A percentile compares a stretch with the other conserved stretches of the same genome.
Evolutionary conservation across 1,139 yeast species (phyloP).

Genomic region (Debaryomyces robertsiae): DNA sequence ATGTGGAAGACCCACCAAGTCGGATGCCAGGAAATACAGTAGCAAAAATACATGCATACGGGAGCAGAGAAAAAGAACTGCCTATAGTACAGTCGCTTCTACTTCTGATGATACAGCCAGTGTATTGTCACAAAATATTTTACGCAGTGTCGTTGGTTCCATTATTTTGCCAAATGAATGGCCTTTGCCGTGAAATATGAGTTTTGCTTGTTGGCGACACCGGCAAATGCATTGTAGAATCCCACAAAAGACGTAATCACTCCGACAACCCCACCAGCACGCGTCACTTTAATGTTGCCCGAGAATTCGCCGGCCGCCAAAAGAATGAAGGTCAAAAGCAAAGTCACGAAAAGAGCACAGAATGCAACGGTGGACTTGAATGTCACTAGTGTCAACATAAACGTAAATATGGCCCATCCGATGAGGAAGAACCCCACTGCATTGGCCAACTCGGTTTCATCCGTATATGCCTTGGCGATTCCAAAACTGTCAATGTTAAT

Average conservation of each 20-base stretch:
- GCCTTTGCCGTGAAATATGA: conserved; percentile 30
- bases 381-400: conserved; percentile 40
- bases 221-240: conserved; percentile 43
- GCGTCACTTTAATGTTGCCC: conserved; percentile 30
- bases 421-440: conserved; percentile 47
- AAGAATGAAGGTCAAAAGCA: conserved; percentile 43
- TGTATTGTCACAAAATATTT: not conserved
- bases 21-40: no score
- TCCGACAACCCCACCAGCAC: conserved; percentile 49
- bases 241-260: conserved; percentile 45
- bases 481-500: conserved; percentile 45
- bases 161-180: conserved; percentile 23
- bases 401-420: conserved; percentile 50
- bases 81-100: no score
- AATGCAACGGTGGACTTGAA: conserved; percentile 48
- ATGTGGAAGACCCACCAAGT: no score
- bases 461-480: conserved; percentile 57
- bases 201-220: conserved; percentile 33
- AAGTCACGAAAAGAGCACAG: conserved; percentile 35
- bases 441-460: conserved; percentile 29
- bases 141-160: no score
- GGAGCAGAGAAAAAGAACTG: no score
- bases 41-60: no score
- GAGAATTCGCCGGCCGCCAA: conserved; percentile 46
- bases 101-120: no score